Percentiles rank a stretch among this genome's conserved stretches.
phyloP scores from a whole-genome alignment of 805 yeast species.

The Candida endomychidarum region DNA sequence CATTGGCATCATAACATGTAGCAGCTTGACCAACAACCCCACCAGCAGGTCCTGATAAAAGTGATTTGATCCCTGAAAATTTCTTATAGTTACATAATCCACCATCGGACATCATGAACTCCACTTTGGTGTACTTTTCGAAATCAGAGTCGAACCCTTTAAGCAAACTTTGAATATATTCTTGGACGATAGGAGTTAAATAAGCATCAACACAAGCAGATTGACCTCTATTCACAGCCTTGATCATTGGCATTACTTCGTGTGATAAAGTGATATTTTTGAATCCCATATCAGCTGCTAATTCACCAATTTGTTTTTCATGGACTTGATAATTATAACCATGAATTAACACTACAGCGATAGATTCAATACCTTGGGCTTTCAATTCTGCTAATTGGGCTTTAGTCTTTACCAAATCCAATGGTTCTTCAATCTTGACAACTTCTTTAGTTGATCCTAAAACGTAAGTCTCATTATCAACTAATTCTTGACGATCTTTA shows the following conservation, averaged over 20 bases:
- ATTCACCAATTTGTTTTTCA: conserved; percentile 28
- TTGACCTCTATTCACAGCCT: conserved; percentile 33
- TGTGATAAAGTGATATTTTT: conserved; percentile 33
- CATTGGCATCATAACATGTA: conserved; percentile 59
- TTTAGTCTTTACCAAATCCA: conserved; percentile 23
- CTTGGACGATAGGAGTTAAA: conserved; percentile 35
- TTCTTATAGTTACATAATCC: conserved; percentile 80
- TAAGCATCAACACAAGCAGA: conserved; percentile 41
- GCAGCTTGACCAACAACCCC: conserved; percentile 92
- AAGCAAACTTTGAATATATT: conserved; percentile 62
- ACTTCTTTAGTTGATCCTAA: conserved; percentile 22
- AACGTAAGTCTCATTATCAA: conserved; percentile 28
- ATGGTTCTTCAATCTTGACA: conserved; percentile 25
- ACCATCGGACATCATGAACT: conserved; percentile 94
- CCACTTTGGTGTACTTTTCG: conserved; percentile 22
- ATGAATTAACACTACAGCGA: conserved; percentile 36
- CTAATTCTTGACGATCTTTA: conserved; percentile 10
- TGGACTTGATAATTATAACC: conserved; percentile 35
- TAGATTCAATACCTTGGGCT: conserved; percentile 20
- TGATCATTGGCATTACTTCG: conserved; percentile 37
- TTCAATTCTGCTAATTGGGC: conserved; percentile 22
- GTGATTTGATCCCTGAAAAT: conserved; percentile 85
- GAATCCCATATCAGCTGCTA: conserved; percentile 33
- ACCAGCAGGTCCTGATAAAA: conserved; percentile 95
- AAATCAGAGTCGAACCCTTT: conserved; percentile 62